These are phyloP conservation scores for Fusarium dlaminii DNA, from an alignment of 2,329 filamentous ascomycete genomes.

Conservation along the genomic window DNA sequence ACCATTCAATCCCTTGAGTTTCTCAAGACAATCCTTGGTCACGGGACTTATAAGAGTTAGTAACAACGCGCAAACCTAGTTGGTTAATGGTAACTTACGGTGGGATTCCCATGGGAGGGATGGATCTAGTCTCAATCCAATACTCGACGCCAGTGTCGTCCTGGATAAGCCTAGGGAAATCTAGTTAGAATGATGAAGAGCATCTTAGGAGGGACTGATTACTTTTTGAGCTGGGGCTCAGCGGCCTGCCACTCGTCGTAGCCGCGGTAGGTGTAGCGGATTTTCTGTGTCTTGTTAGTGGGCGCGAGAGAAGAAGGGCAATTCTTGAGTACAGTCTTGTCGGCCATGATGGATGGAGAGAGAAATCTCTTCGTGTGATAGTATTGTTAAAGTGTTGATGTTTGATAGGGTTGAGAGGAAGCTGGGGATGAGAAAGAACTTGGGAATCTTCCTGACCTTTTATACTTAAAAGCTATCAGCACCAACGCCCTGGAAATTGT, in stretches of 20 bases:
- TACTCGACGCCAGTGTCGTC: not conserved
- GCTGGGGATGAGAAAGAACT: not conserved
- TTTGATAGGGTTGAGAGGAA: not conserved
- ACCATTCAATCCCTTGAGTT: not conserved
- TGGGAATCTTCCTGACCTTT: not conserved
- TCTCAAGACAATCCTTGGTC: not conserved
- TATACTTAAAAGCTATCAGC: not conserved
- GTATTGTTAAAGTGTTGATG: not conserved
- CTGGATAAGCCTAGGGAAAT: not conserved
- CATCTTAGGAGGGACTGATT: fast-evolving
- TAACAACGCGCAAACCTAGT: fast-evolving
- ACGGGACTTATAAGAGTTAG: not conserved
- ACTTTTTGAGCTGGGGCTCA: not conserved
- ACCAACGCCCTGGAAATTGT: no score
- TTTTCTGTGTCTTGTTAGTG: not conserved
- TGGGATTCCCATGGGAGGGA: not conserved
- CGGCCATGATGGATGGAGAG: not conserved
- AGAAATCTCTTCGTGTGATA: fast-evolving
- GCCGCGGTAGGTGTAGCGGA: not conserved
- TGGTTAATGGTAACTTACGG: not conserved
- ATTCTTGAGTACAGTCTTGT: not conserved
- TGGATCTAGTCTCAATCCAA: not conserved
- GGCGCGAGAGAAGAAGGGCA: fast-evolving
- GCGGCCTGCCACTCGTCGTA: not conserved
- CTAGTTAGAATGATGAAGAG: fast-evolving